Conservation (phyloP, 106 monocot species). For the Dendrobium officinale region DNA sequence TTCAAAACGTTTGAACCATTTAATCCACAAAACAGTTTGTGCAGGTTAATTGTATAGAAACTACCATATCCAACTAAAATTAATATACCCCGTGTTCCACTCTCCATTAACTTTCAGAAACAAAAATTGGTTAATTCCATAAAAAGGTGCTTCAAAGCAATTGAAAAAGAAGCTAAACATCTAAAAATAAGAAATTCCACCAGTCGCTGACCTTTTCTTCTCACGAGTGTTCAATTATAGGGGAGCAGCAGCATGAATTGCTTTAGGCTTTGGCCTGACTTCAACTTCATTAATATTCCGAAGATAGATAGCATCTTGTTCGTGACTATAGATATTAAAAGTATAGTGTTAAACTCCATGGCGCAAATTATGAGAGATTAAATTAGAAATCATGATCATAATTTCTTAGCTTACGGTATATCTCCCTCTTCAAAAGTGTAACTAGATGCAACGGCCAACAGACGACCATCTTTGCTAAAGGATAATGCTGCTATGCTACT, state of each 20-base stretch:
- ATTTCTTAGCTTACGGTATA: constrained; percentile 41
- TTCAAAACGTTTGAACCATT: no score
- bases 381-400: not conserved
- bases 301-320: constrained; percentile 81
- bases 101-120: not conserved
- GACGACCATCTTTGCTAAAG: constrained; percentile 82
- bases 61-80: not conserved
- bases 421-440: constrained; percentile 97
- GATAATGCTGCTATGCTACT: constrained; percentile 86
- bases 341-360: not conserved
- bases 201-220: not conserved
- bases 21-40: no score
- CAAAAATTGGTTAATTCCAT: not conserved
- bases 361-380: not conserved
- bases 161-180: not conserved
- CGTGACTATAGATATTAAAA: constrained; percentile 36
- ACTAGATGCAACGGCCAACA: constrained; percentile 88
- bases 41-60: not conserved
- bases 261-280: constrained; percentile 96
- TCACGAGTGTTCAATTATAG: constrained; percentile 3
- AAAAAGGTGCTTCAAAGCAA: not conserved
- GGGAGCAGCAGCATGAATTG: constrained; percentile 50
- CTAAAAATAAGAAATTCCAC: not conserved
- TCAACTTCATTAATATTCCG: constrained; percentile 81
- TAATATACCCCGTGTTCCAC: not conserved